A percentile compares a stretch with the other conserved stretches of the same genome.
Conservation (phyloP, 2,329 filamentous ascomycete species). For the Pochonia chlamydosporia region DNA sequence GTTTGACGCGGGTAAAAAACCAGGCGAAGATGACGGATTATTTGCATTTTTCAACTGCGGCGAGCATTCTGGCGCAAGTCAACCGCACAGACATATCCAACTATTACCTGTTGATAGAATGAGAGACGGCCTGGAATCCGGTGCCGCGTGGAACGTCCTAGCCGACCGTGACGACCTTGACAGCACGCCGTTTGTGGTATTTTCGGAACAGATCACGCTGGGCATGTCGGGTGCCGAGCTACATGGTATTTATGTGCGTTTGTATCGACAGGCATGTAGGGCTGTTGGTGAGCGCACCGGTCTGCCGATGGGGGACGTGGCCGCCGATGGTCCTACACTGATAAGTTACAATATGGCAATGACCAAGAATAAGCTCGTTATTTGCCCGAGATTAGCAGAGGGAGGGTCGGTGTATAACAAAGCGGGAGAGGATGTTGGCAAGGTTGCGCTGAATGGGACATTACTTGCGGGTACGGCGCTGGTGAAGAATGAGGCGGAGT, state of each 20-base stretch:
- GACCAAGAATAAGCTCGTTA: conserved; percentile 45
- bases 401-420: conserved; percentile 30
- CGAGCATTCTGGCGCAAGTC: conserved; percentile 61
- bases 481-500: conserved; percentile 54
- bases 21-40: conserved; percentile 29
- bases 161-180: conserved; percentile 30
- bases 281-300: conserved; percentile 24
- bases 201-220: conserved; percentile 31
- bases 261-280: conserved; percentile 40
- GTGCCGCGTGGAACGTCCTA: conserved; percentile 41
- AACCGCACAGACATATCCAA: conserved; percentile 67
- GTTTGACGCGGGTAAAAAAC: conserved; percentile 31
- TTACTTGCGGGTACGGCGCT: conserved; percentile 58
- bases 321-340: conserved; percentile 33
- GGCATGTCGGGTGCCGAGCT: conserved; percentile 30
- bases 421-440: conserved; percentile 31
- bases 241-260: conserved; percentile 35
- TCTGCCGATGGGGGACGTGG: conserved; percentile 11
- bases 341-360: conserved; percentile 62
- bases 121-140: conserved; percentile 41
- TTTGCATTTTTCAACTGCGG: conserved; percentile 70
- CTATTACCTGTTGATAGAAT: conserved; percentile 62
- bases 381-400: conserved; percentile 50
- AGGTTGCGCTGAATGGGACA: conserved; percentile 53
- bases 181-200: conserved; percentile 37